Evolutionary conservation across 1,139 yeast species (phyloP), one percentile per base, ranked within the genome.

Genomic region (Suhomyces taliae): DNA sequence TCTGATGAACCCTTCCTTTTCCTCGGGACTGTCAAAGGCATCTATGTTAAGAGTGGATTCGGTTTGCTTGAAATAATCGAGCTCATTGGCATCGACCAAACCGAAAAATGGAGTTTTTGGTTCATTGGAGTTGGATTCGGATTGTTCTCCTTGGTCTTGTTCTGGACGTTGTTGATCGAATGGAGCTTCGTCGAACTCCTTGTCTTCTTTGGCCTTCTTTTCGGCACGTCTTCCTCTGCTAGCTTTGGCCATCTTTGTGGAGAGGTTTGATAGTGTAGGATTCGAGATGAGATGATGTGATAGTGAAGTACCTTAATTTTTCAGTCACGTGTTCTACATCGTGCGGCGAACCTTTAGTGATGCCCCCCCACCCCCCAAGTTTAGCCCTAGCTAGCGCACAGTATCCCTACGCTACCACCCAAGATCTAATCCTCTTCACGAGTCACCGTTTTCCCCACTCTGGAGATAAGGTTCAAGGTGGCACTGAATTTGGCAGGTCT

Each of bases 31-130:
- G 35, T 82, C 90, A 62, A 93, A 90, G 0, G 95, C 86, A 65
- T 90, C 83, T 39, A 90, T 79, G 43, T 90, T 84, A 44, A 93
- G 72, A 0, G 95, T 87, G 8, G 91, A 81, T 66, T 91, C 98
- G 0, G 97, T 96, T 61, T 85, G 90, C 60, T 89, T 89, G 72
- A 91, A 93, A 65, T 93, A 93, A 55, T 90, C 97, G 41, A 89
- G 68, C 65, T 93, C 97, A 40, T 81, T 79, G 8, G 90, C 69
- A 63, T 90, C 96, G 11, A 93, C 87, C 36, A 91, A 76, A 24
- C 98, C 98, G 66, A 85, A 91, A 62, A 91, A 93, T 3, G 76
- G 56, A 35, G 62, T 52, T 37, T 51, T 50, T 4, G 51, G 45
- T 8, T 51, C 51, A 14, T 41, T 31, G 32, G 26, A 19, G 32